A percentile compares a stretch with the other conserved stretches of the same genome.
Conservation (phyloP, 1,284 basidiomycete genomes). For the Gomphus bonarii region DNA sequence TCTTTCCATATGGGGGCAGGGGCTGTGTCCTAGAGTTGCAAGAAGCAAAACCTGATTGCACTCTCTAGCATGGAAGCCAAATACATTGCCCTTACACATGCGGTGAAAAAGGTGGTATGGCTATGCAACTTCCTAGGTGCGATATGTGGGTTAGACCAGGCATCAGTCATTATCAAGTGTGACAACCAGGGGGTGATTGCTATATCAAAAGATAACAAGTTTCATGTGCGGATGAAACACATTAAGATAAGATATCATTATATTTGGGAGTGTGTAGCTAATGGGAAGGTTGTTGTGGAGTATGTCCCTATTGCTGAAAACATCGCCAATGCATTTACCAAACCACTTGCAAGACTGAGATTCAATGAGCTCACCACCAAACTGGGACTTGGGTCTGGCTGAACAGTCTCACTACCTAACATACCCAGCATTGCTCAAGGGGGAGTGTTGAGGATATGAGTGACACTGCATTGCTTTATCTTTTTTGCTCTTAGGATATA, state of each 20-base stretch:
- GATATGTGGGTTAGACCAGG: slow-evolving; percentile 10
- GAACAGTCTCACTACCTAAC: slow-evolving; percentile 10
- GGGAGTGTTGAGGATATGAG: too few species aligned
- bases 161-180: neutral
- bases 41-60: slow-evolving; percentile 10
- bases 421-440: too few species aligned
- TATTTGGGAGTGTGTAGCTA: slow-evolving; percentile 15
- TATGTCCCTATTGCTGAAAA: slow-evolving; percentile 13
- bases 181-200: neutral
- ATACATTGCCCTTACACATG: slow-evolving; percentile 21
- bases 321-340: slow-evolving; percentile 15
- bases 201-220: slow-evolving; percentile 16
- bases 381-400: too few species aligned
- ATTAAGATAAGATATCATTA: slow-evolving; percentile 23
- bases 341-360: neutral
- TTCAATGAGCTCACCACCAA: too few species aligned
- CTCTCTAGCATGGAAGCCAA: slow-evolving; percentile 9
- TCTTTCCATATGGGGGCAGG: slow-evolving; percentile 12
- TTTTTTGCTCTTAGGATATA: too few species aligned
- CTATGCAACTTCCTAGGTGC: slow-evolving; percentile 22
- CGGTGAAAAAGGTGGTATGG: slow-evolving; percentile 25
- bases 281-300: slow-evolving; percentile 5
- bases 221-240: slow-evolving; percentile 23
- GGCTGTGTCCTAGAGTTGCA: slow-evolving; percentile 13
- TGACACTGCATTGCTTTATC: too few species aligned